These are phyloP conservation scores for Neurospora sp. DNA, from an alignment of 495 filamentous ascomycete genomes.

Conservation along the genomic window DNA sequence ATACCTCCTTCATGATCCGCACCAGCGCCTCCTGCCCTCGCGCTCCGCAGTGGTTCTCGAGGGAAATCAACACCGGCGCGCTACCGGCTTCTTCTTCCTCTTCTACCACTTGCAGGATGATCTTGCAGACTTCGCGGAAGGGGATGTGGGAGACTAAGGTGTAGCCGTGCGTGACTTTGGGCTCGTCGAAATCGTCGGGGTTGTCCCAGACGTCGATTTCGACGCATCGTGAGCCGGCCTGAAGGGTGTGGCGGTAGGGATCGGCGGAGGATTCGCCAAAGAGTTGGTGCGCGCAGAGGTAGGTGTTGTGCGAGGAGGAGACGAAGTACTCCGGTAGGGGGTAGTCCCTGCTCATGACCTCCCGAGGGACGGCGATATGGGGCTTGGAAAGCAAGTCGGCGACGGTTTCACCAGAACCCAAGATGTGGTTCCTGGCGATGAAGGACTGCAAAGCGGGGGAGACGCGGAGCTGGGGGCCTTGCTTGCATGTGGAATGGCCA, in stretches of 20 bases:
- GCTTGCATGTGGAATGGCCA: constrained; percentile 29
- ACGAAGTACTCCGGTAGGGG: constrained; percentile 47
- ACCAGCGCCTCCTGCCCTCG: constrained; percentile 39
- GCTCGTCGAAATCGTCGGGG: constrained; percentile 35
- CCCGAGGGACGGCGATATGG: constrained; percentile 33
- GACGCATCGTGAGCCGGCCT: constrained; percentile 42
- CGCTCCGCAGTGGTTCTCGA: constrained; percentile 43
- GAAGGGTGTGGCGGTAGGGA: constrained; percentile 39
- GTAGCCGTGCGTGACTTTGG: constrained; percentile 47
- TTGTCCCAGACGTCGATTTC: constrained; percentile 49
- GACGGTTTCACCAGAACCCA: constrained; percentile 26
- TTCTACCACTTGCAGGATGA: constrained; percentile 35
- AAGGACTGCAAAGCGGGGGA: constrained; percentile 37
- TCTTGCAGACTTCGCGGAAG: constrained; percentile 43
- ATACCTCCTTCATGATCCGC: constrained; percentile 45
- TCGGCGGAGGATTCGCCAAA: constrained; percentile 33
- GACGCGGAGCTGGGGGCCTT: constrained; percentile 26
- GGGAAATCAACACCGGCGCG: constrained; percentile 40
- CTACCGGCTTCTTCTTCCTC: constrained; percentile 26
- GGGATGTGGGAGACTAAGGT: constrained; percentile 45
- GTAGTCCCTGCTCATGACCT: constrained; percentile 32
- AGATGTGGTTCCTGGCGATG: constrained; percentile 26
- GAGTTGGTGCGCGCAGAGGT: constrained; percentile 45
- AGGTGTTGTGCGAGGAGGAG: constrained; percentile 74
- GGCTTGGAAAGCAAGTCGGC: constrained; percentile 30